Base-by-base conservation (phyloP, 768 basidiomycete species). In the Lyophyllum atratum region DNA sequence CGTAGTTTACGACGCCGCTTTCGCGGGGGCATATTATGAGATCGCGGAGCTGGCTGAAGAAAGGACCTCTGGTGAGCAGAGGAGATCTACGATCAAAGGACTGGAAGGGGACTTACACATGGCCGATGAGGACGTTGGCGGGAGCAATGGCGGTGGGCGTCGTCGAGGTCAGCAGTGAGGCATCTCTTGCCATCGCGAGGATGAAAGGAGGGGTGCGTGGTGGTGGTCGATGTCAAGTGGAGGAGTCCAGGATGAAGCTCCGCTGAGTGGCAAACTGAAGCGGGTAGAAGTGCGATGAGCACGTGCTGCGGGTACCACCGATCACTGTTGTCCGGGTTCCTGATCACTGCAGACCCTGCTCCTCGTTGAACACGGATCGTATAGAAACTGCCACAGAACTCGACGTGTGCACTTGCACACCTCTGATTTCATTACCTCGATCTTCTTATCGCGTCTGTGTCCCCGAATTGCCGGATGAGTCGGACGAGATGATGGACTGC, bases 1-100 rank as follows among this genome's bases (percentile, higher is more conserved):
- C 75, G 61, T 88, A 90, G 69, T 84, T 85, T 34, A 90, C 80
- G 5, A 86, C 66, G 2, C 89, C 87, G 12, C 80, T 73, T 60
- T 86, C 82, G 5, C 82, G 76, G 1, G 90, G 90, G 69, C 89
- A 91, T 57, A 89, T 81, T 49, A 92, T 72, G 48, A 93, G 82
- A 73, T 93, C 90, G 33, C 91, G 81, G 26, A 93, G 75, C 72
- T 93, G 91, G 25, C 89, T 90, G 21, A n/a, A 33, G 46, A 31
- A 5, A 31, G 6, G 11, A 4, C 34, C 11, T 44, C 33, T 26
- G 42, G 29, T 44, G 5, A 52, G 46, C 49, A 46, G 34, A 37
- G 11, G 11, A 15, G 12, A 37, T 37, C 34, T 9, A 37, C 6
- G 31, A 15, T 3, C 11, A 15, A 14, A 15, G 11, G 12, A 15